Evolutionary conservation across 169 alveolate genomes (phyloP).

Genomic region (Plasmodium chabaudi): DNA sequence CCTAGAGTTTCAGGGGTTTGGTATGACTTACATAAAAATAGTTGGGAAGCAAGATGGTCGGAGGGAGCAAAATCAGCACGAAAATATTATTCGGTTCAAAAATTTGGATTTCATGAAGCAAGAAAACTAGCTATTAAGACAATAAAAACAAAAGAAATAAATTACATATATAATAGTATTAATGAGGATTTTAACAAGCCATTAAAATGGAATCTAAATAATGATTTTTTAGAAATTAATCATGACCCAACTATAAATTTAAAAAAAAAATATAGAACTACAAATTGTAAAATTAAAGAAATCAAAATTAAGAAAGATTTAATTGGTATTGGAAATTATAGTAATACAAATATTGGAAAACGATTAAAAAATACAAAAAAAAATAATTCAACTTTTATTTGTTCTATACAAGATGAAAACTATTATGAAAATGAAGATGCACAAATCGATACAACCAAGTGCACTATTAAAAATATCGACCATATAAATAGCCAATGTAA

Average conservation of each 20-base stretch:
- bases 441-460: neutral
- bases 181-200: slow-evolving; percentile 53
- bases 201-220: slow-evolving; percentile 43
- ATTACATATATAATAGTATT: slow-evolving; percentile 55
- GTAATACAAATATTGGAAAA: neutral
- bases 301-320: slow-evolving; percentile 24
- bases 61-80: slow-evolving; percentile 85
- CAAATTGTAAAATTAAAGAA: slow-evolving; percentile 42
- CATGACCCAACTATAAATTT: slow-evolving; percentile 59
- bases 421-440: neutral
- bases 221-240: slow-evolving; percentile 53
- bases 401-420: neutral
- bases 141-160: slow-evolving; percentile 75
- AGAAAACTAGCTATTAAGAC: slow-evolving; percentile 84
- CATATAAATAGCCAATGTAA: neutral
- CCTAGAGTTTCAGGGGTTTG: slow-evolving; percentile 87
- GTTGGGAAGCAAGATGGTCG: slow-evolving; percentile 88
- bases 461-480: neutral
- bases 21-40: slow-evolving; percentile 85
- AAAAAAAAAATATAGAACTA: slow-evolving; percentile 51
- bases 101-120: slow-evolving; percentile 87
- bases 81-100: slow-evolving; percentile 84
- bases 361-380: slow-evolving; percentile 18
- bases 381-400: neutral
- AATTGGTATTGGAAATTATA: slow-evolving; percentile 1